Percentiles rank a stretch among this genome's conserved stretches.
phyloP scores from a whole-genome alignment of 148 eudicot species.

The Rheum nobile region DNA sequence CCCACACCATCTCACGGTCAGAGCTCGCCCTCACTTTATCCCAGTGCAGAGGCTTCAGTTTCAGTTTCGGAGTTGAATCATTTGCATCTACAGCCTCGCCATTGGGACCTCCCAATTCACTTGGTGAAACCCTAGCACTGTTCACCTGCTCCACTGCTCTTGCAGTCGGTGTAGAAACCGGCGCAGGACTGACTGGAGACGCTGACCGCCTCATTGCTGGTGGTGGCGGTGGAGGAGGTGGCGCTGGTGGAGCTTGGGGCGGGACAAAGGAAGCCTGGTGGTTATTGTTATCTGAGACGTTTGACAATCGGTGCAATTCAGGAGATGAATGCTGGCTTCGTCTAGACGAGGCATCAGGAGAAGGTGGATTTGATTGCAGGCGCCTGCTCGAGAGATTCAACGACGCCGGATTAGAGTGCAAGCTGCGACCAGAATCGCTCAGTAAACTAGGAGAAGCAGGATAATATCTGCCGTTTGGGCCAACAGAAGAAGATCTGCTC shows the following conservation, averaged over 20 bases:
- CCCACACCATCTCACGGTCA: slow-evolving; percentile 98
- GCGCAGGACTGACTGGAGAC: slow-evolving; percentile 26
- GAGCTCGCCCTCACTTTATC: slow-evolving; percentile 98
- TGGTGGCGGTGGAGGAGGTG: slow-evolving; percentile 34
- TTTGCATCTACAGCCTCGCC: slow-evolving; percentile 16
- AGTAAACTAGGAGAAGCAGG: slow-evolving; percentile 4
- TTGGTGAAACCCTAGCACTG: slow-evolving; percentile 17
- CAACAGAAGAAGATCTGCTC: background rate
- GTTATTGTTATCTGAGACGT: slow-evolving; percentile 11
- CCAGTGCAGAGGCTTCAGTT: slow-evolving; percentile 94
- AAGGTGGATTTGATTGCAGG: slow-evolving; percentile 11
- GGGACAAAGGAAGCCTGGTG: background rate
- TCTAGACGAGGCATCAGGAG: slow-evolving; percentile 9
- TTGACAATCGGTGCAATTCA: slow-evolving; percentile 11
- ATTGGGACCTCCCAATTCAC: slow-evolving; percentile 19
- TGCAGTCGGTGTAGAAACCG: slow-evolving; percentile 18
- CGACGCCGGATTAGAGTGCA: background rate
- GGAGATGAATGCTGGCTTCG: slow-evolving; percentile 7
- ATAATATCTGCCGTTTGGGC: background rate
- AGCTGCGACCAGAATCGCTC: slow-evolving; percentile 5
- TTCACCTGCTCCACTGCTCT: slow-evolving; percentile 24
- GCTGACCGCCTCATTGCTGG: slow-evolving; percentile 16
- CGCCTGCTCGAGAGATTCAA: slow-evolving; percentile 5
- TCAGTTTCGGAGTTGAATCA: slow-evolving; percentile 59
- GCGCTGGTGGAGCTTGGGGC: slow-evolving; percentile 17